Evolutionary conservation across 192 early-diverging fungal species (phyloP), one percentile per base, ranked within the genome.

Genomic region (Chytriomyces sp.): DNA sequence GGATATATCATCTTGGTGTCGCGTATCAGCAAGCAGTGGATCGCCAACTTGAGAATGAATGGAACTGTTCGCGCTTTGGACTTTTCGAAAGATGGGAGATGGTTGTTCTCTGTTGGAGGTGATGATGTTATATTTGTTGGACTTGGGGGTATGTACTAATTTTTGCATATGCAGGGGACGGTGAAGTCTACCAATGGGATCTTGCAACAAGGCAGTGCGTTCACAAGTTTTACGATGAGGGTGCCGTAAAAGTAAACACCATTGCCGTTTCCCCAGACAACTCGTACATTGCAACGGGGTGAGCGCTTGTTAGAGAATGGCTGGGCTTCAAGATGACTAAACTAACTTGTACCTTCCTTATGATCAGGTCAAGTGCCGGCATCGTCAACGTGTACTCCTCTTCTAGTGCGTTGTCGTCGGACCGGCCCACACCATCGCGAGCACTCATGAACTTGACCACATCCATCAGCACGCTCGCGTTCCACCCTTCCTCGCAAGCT

Each of bases 141-240:
- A n/a, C n/a, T n/a, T n/a, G n/a, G n/a, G n/a, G n/a, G n/a, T 17
- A 4, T 72, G 5, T 36, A 57, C 30, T 67, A 56, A 38, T 57
- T 49, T 25, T 52, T 78, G 86, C 85, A 31, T 81, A 89, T 52
- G 89, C 89, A 52, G 77, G 80, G 2, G 94, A 96, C 74, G 91
- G 91, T 39, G 91, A 93, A 70, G 83, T 95, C 2, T 98, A 96
- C 75, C 91, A 92, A 74, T 99, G 93, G 91, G 93, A 98, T 73
- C 64, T 95, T 41, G 82, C 83, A 12, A 74, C 85, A 32, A 88
- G 91, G 52, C 81, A 82, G 41, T 94, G 93, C 75, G 67, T 93
- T 10, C 89, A 92, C 70, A 82, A 85, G 56, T 98, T 93, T 83
- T 58, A 78, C 65, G 95, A 98, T 77, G 86, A 94, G 38, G 93